These are phyloP conservation scores for Salvia miltiorrhiza DNA, from an alignment of 257 asterid genomes.

Conservation along the genomic window DNA sequence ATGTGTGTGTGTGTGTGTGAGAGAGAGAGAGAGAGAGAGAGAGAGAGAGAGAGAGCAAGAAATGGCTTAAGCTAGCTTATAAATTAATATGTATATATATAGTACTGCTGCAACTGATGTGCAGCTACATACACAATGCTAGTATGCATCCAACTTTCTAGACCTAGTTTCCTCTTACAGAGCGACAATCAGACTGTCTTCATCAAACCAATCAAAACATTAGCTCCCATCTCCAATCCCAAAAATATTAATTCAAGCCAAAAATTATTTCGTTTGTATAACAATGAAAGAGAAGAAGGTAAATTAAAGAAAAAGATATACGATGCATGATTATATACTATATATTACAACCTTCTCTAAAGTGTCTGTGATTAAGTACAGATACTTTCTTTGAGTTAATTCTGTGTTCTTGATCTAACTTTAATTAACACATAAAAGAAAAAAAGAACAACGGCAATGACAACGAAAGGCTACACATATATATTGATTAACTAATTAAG, in stretches of 20 bases:
- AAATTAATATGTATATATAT: not conserved
- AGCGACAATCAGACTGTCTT: no score
- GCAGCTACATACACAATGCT: conserved; percentile 5
- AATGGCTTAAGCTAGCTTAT: no score
- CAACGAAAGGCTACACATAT: conserved; percentile 13
- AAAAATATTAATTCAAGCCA: no score
- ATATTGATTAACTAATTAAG: not conserved
- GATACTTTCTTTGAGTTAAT: not conserved
- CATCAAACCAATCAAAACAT: conserved; percentile 19
- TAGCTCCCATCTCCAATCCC: conserved; percentile 40
- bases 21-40: not conserved
- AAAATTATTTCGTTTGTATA: no score
- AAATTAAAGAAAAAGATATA: not conserved
- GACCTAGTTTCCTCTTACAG: conserved; percentile 25
- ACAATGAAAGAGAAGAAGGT: not conserved
- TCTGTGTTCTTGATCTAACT: conserved; percentile 5
- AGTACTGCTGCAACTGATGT: conserved; percentile 1
- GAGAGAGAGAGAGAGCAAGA: no score
- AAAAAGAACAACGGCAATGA: not conserved
- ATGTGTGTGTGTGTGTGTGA: no score
- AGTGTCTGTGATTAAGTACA: conserved; percentile 12
- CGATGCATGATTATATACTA: not conserved
- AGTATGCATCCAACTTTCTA: conserved; percentile 9
- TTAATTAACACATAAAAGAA: conserved; percentile 15
- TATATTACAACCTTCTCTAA: not conserved